A percentile compares a stretch with the other conserved stretches of the same genome.
Conservation (phyloP, 257 asterid genomes). For the Capsicum baccatum region DNA sequence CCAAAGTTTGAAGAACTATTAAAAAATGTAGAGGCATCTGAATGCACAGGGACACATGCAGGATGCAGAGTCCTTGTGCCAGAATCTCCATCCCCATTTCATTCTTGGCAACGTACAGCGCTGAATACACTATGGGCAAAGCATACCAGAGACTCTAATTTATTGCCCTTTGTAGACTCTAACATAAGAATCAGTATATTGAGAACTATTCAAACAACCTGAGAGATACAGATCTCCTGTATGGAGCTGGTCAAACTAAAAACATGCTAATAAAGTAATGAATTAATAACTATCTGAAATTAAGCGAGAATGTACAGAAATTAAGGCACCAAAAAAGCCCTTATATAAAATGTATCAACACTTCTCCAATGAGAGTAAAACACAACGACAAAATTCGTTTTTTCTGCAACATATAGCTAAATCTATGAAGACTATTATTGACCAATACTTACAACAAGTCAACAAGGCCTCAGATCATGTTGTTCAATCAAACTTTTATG, state of each 20-base stretch:
- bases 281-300: too few species aligned
- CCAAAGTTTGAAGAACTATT: not conserved
- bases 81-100: not conserved
- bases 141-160: conserved; percentile 21
- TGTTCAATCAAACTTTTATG: conserved; percentile 17
- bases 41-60: conserved; percentile 18
- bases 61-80: not conserved
- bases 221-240: not conserved
- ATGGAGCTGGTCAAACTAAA: not conserved
- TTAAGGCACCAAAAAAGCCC: too few species aligned
- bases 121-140: not conserved
- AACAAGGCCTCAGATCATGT: conserved; percentile 32
- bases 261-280: too few species aligned
- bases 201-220: not conserved
- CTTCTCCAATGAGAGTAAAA: not conserved
- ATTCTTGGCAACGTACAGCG: conserved; percentile 21
- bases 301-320: too few species aligned
- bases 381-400: too few species aligned
- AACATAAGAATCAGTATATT: not conserved
- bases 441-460: not conserved
- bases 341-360: too few species aligned
- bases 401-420: not conserved
- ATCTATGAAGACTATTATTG: too few species aligned
- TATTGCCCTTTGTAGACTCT: not conserved
- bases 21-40: not conserved